These are phyloP conservation scores for Corymbia maculata DNA, from an alignment of 345 rosid species.

Conservation along the genomic window DNA sequence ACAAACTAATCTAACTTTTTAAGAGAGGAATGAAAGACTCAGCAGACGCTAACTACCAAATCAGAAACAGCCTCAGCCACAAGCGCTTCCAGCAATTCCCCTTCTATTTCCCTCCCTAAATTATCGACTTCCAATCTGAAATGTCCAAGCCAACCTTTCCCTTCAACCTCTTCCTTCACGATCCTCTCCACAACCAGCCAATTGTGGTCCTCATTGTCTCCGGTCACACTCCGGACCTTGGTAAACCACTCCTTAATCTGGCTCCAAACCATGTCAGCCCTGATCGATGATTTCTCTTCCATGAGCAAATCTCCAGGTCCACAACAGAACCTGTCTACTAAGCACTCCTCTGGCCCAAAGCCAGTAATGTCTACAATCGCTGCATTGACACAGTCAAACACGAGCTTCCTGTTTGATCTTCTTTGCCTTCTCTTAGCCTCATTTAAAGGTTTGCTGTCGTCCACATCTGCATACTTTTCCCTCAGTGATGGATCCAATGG, in stretches of 20 bases:
- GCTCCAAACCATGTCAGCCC: constrained; percentile 55
- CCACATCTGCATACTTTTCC: constrained; percentile 31
- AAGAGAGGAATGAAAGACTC: background rate
- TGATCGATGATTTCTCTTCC: constrained; percentile 8
- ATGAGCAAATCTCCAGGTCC: background rate
- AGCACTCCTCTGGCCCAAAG: constrained; percentile 11
- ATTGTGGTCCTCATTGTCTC: constrained; percentile 38
- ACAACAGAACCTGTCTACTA: constrained; percentile 4
- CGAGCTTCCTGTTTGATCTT: constrained; percentile 52
- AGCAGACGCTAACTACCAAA: constrained; percentile 10
- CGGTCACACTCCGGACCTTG: constrained; percentile 11
- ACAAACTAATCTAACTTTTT: background rate
- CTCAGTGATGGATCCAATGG: constrained; percentile 69
- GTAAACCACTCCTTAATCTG: constrained; percentile 54
- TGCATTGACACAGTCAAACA: constrained; percentile 66
- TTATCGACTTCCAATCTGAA: constrained; percentile 39
- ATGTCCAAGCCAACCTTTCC: constrained; percentile 46
- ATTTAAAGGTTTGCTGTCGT: constrained; percentile 35
- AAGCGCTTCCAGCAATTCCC: constrained; percentile 58
- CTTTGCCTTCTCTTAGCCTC: constrained; percentile 63
- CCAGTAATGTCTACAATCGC: constrained; percentile 41
- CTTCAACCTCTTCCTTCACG: constrained; percentile 55
- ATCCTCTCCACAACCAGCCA: constrained; percentile 49
- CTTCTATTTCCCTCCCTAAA: constrained; percentile 48
- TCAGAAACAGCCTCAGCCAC: constrained; percentile 65